phyloP scores from a whole-genome alignment of 129 eudicot species.

The Centaurea solstitialis region DNA sequence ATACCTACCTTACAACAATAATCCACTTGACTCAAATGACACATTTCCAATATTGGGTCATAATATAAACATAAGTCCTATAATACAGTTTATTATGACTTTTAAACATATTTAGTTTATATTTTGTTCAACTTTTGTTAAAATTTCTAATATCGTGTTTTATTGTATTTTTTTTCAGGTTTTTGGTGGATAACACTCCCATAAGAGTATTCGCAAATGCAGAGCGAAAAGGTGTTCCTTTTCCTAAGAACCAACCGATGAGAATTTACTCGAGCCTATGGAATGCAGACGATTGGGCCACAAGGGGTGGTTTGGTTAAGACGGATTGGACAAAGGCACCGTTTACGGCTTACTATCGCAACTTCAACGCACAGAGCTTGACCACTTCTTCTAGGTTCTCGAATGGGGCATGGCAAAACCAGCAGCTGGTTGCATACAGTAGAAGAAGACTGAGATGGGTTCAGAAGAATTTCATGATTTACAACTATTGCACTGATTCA shows the following conservation, averaged over 20 bases:
- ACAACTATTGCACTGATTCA: constrained; percentile 64
- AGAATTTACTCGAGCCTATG: constrained; percentile 80
- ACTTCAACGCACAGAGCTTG: constrained; percentile 51
- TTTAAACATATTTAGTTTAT: background rate
- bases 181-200: constrained; percentile 77
- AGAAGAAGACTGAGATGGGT: constrained; percentile 84
- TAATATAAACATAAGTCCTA: background rate
- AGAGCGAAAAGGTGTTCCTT: constrained; percentile 66
- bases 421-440: constrained; percentile 59
- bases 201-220: constrained; percentile 65
- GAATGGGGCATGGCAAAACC: constrained; percentile 55
- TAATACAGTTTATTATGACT: background rate
- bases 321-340: constrained; percentile 89
- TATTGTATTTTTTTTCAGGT: constrained; percentile 40
- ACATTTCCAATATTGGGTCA: background rate
- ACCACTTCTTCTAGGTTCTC: constrained; percentile 23
- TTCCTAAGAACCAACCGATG: constrained; percentile 77
- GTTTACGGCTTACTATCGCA: constrained; percentile 76
- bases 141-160: background rate
- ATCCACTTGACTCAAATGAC: background rate
- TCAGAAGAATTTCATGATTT: constrained; percentile 74
- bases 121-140: background rate
- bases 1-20: background rate
- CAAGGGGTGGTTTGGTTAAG: constrained; percentile 76
- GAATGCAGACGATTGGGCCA: constrained; percentile 94